Percentiles rank a stretch among this genome's conserved stretches.
Conservation (phyloP, 1,139 yeast species). For the Blastobotrys illinoisensis region DNA sequence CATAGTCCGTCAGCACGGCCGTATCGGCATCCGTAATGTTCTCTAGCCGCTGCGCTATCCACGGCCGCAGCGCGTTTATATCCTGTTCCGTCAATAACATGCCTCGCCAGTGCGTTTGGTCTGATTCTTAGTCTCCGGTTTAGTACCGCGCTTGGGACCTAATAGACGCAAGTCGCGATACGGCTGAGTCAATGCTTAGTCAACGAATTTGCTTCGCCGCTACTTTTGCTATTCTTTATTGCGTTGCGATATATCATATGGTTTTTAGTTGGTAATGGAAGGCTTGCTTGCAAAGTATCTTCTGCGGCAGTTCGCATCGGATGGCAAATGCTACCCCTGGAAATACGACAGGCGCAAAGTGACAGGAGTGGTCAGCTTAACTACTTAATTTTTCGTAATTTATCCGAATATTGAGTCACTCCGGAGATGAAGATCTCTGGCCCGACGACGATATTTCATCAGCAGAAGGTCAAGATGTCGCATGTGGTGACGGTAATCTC, state of each 20-base stretch:
- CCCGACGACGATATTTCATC: neutral
- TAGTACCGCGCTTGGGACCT: too few species aligned
- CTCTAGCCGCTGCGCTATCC: conserved; percentile 34
- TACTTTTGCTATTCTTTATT: too few species aligned
- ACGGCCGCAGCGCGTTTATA: conserved; percentile 29
- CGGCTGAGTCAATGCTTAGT: too few species aligned
- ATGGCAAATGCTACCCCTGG: too few species aligned
- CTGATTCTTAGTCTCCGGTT: neutral
- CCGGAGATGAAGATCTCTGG: neutral
- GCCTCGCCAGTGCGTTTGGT: neutral
- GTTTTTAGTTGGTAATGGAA: too few species aligned
- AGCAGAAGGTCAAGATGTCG: neutral
- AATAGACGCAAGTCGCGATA: too few species aligned
- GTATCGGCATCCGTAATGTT: conserved; percentile 40
- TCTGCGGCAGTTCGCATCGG: too few species aligned
- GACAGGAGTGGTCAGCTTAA: neutral
- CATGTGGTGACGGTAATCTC: conserved; percentile 6
- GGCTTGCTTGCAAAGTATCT: too few species aligned
- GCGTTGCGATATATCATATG: too few species aligned
- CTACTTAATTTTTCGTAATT: neutral
- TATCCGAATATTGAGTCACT: neutral
- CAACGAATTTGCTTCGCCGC: too few species aligned
- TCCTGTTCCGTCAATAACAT: neutral
- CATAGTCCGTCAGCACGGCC: conserved; percentile 42
- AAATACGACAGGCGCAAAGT: neutral